These are phyloP conservation scores for Allium sativum DNA, from an alignment of 106 monocot genomes.

Conservation along the genomic window DNA sequence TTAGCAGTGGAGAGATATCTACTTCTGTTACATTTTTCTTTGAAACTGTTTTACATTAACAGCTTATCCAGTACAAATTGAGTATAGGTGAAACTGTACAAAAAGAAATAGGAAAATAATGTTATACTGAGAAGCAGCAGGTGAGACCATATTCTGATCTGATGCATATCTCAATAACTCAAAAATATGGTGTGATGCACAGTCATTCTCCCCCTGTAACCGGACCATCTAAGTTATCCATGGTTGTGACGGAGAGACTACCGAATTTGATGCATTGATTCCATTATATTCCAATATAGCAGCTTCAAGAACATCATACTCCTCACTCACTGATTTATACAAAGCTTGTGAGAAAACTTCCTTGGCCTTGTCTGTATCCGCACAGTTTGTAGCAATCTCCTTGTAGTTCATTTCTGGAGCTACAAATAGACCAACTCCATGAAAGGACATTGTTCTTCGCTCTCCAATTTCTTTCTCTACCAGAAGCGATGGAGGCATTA, in stretches of 20 bases:
- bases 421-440: constrained; percentile 73
- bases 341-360: constrained; percentile 40
- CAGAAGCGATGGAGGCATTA: constrained; percentile 93
- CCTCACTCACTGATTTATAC: constrained; percentile 39
- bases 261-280: constrained; percentile 33
- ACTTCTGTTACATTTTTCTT: too few species aligned
- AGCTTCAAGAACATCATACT: constrained; percentile 55
- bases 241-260: constrained; percentile 54
- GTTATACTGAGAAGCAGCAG: too few species aligned
- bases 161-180: too few species aligned
- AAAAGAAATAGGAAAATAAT: too few species aligned
- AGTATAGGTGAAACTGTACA: too few species aligned
- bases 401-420: constrained; percentile 46
- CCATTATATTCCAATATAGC: constrained; percentile 44
- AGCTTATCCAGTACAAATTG: too few species aligned
- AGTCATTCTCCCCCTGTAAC: too few species aligned
- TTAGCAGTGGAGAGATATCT: too few species aligned
- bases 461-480: constrained; percentile 94
- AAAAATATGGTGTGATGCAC: too few species aligned
- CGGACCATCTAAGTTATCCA: constrained; percentile 9
- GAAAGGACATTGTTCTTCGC: constrained; percentile 61
- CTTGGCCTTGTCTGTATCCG: constrained; percentile 45
- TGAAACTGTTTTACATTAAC: too few species aligned
- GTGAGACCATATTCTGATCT: too few species aligned
- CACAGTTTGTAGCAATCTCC: constrained; percentile 26